Base-by-base conservation (phyloP, 768 basidiomycete genomes). In the Saitozyma sp. region DNA sequence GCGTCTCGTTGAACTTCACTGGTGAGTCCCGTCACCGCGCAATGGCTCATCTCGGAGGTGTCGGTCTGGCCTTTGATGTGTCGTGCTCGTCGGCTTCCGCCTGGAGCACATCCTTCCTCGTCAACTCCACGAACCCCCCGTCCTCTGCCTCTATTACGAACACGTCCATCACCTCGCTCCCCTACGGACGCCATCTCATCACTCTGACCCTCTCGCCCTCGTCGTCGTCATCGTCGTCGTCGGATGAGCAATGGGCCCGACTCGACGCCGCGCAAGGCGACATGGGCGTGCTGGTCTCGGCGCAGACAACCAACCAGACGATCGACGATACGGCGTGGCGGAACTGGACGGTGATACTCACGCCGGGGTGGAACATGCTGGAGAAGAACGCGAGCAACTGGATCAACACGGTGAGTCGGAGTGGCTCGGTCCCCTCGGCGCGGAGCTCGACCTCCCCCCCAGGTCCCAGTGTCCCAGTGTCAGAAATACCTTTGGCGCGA, bases 271-370 rank as follows among this genome's bases (percentile, higher is more conserved):
- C 59, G 11, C 54, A 19, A 2, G 60, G 62, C 9, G 45, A 56
- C 14, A 29, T 70, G 8, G 70, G 69, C 2, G 40, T 43, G 20
- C 41, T 69, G 20, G 37, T 48, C 8, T 62, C 58, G 8, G 58
- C 56, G 4, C 11, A 56, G 6, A 63, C 64, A 9, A 65, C 45
- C 17, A 70, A 68, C 51, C 50, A 46, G 16, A 68, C 70, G 16
- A 65, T 75, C 19, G 74, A 75, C 58, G 74, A 75, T 64, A 58
- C 74, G 11, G 71, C 67, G 16, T 75, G 74, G 74, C 56, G 71
- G 40, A 61, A 65, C 37, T 51, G 64, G 54, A 48, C 57, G 42
- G 64, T 75, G 8, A 17, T 57, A 10, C 45, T 72, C 10, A 70
- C 61, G 42, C 67, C 68, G 8, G 74, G 69, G 13, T 75, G 74